Evolutionary conservation across 2,329 filamentous ascomycete genomes (phyloP).

Genomic region (Balansia obtecta): DNA sequence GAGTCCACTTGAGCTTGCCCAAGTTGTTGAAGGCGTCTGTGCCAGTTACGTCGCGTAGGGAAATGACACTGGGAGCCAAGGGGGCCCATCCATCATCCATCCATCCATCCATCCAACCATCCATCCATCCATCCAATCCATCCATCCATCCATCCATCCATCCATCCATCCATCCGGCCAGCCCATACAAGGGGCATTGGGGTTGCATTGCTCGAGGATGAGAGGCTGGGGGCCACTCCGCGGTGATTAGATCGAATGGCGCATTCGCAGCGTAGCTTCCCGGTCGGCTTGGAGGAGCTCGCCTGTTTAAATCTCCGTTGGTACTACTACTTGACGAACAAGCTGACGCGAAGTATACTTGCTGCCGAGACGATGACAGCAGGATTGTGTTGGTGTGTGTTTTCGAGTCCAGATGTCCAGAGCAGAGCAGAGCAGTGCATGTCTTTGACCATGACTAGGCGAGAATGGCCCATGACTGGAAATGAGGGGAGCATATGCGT

Average conservation of each 20-base stretch:
- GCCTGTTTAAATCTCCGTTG: neutral
- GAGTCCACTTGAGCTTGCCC: neutral
- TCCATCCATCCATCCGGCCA: neutral
- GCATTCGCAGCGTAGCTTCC: neutral
- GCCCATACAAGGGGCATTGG: neutral
- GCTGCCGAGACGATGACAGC: no score
- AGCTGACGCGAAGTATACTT: no score
- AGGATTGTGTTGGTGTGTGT: no score
- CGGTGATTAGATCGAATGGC: neutral
- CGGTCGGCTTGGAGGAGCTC: neutral
- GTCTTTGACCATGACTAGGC: neutral
- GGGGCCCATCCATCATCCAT: neutral
- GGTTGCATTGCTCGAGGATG: neutral
- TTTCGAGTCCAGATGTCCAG: neutral
- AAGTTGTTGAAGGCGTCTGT: neutral
- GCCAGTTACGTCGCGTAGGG: neutral
- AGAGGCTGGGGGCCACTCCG: neutral
- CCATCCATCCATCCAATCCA: neutral
- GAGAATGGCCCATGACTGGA: neutral
- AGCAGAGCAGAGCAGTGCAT: neutral
- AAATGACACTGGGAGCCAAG: neutral
- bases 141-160: neutral
- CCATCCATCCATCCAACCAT: neutral
- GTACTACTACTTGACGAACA: neutral
- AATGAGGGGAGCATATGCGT: neutral